Evolutionary conservation across 2,329 filamentous ascomycete species (phyloP), one percentile per base, ranked within the genome.

Genomic region (Cryphonectria radicalis): DNA sequence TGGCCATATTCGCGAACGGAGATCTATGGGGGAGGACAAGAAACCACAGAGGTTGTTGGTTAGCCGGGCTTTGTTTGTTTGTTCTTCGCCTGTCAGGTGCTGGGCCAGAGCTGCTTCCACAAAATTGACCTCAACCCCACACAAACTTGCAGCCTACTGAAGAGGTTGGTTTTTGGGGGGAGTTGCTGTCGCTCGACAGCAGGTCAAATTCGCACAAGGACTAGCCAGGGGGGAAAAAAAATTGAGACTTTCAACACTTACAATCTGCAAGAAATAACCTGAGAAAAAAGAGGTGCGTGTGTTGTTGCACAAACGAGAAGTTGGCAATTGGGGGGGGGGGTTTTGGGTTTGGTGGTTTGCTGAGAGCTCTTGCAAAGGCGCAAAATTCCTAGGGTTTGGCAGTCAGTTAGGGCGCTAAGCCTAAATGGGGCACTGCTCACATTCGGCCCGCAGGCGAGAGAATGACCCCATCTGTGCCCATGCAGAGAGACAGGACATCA

Each of bases 1-100:
- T 97, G 83, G 96, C 92, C 96, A 99, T 99, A 84, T 85, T 93
- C 57, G 63, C 69, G n/a, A 66, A 50, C 40, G 63, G 63, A 57
- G 65, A 42, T 67, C 57, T 73, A 63, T 46, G 13, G 46, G 28
- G 43, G 40, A 11, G n/a, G 17, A n/a, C 22, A 80, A 76, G 77
- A 78, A 75, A 74, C 75, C 75, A 74, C 77, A 77, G 69, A 73
- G 72, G 75, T 76, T 74, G 74, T 74, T 76, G 71, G 75, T 77
- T 71, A 77, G 77, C 74, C 66, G 68, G 40, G 67, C 69, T 69
- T 69, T 53, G 59, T 72, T 35, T 46, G 37, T 46, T 35, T 32
- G 32, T 28, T 28, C 19, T 57, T n/a, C n/a, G 43, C 32, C 32
- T 40, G 19, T 37, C 35, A 40, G 22, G 25, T 64, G 63, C 63